Percentiles rank a stretch among this genome's conserved stretches.
Conservation (phyloP, 139 green algal genomes). For the Haematococcus lacustris region DNA sequence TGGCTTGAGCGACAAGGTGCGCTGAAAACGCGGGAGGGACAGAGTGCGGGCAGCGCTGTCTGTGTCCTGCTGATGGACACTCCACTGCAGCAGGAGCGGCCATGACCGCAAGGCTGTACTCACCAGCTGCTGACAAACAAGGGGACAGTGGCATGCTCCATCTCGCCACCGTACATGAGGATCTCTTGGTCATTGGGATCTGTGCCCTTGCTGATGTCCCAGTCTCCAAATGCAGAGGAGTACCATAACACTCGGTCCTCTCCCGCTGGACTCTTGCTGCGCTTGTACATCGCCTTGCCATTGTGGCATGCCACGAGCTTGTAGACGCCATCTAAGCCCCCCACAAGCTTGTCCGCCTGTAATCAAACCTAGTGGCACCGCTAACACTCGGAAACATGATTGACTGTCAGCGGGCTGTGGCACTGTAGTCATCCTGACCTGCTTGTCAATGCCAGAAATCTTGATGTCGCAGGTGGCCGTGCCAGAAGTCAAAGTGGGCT, state of each 20-base stretch:
- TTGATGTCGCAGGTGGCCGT: constrained; percentile 34
- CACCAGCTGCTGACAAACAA: constrained; percentile 47
- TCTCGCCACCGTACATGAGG: constrained; percentile 51
- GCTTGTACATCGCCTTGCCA: constrained; percentile 47
- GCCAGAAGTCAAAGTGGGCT: constrained; percentile 24
- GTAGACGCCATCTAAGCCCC: constrained; percentile 48
- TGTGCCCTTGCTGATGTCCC: constrained; percentile 40
- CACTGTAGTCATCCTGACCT: neutral
- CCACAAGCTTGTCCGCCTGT: constrained; percentile 10
- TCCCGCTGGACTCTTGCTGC: constrained; percentile 31
- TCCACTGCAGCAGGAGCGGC: too few species aligned
- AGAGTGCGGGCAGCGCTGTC: neutral
- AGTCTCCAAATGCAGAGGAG: constrained; percentile 41
- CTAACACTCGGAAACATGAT: neutral
- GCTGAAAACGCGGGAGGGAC: neutral
- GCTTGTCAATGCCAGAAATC: constrained; percentile 25
- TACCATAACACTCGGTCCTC: constrained; percentile 47
- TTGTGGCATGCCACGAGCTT: constrained; percentile 45
- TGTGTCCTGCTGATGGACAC: neutral
- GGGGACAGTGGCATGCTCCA: constrained; percentile 38
- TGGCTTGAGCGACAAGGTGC: neutral
- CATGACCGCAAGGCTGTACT: too few species aligned
- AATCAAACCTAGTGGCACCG: neutral
- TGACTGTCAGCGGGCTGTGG: neutral
- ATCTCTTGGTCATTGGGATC: constrained; percentile 45